Evolutionary conservation across 306 rosid genomes (phyloP).

Genomic region (Senna tora): DNA sequence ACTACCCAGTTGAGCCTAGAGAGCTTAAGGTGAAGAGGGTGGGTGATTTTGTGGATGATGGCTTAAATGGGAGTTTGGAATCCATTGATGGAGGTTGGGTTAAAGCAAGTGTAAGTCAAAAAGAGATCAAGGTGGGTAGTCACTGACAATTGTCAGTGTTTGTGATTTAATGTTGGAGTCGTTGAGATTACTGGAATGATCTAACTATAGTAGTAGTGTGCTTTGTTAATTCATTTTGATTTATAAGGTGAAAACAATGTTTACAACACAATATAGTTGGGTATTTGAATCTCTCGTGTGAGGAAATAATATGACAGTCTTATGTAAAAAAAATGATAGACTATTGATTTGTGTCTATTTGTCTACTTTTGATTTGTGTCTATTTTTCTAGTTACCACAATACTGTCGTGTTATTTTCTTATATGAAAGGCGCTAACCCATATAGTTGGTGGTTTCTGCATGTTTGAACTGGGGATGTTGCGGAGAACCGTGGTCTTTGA

Average conservation of each 20-base stretch:
- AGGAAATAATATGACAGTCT: too few relatives aligned
- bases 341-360: too few relatives aligned
- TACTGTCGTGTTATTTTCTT: too few relatives aligned
- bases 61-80: slow-evolving; percentile 79
- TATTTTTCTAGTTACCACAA: too few relatives aligned
- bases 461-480: neutral
- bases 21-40: slow-evolving; percentile 85
- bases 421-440: too few relatives aligned
- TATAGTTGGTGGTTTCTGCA: neutral
- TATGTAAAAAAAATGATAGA: too few relatives aligned
- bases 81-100: slow-evolving; percentile 89
- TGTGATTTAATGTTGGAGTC: slow-evolving; percentile 44
- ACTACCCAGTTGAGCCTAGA: slow-evolving; percentile 90
- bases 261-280: too few relatives aligned
- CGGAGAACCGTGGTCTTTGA: neutral
- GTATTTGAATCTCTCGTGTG: too few relatives aligned
- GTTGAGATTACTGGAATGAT: slow-evolving; percentile 19
- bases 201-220: slow-evolving; percentile 31
- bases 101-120: slow-evolving; percentile 55
- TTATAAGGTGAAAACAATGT: slow-evolving; percentile 24
- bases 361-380: too few relatives aligned
- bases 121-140: slow-evolving; percentile 38
- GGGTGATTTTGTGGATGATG: slow-evolving; percentile 93
- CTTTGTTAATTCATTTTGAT: slow-evolving; percentile 37
- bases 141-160: slow-evolving; percentile 23